These are phyloP conservation scores for Alternaria sp. DNA, from an alignment of 2,329 filamentous ascomycete species.

Conservation along the genomic window DNA sequence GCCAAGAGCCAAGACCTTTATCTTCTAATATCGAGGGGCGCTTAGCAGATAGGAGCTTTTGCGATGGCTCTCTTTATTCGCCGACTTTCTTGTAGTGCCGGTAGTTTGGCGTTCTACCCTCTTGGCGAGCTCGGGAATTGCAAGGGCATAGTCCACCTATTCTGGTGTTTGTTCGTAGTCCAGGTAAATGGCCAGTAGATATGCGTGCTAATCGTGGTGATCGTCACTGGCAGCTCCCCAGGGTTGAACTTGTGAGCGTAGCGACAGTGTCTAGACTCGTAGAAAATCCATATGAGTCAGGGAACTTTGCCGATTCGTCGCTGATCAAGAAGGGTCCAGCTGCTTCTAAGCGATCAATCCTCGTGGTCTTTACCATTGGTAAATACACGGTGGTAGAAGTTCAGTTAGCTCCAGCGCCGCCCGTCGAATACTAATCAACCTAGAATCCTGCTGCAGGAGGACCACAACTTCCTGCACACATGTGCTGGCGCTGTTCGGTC, in stretches of 20 bases:
- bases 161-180: background rate
- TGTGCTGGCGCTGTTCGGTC: background rate
- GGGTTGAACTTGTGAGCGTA: background rate
- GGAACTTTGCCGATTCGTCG: background rate
- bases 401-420: background rate
- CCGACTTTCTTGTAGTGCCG: background rate
- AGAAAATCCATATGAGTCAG: background rate
- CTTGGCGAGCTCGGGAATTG: background rate
- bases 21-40: constrained; percentile 12
- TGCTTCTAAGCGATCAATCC: background rate
- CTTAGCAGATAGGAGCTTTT: constrained; percentile 13
- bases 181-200: background rate
- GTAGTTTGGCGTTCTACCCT: background rate
- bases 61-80: constrained; percentile 9
- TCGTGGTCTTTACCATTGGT: background rate
- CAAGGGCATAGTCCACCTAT: background rate
- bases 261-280: background rate
- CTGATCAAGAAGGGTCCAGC: background rate
- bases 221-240: background rate
- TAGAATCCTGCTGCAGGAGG: background rate
- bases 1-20: constrained; percentile 15
- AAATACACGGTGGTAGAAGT: background rate
- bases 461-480: background rate
- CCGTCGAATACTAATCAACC: background rate
- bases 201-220: background rate